Percentiles rank a stretch among this genome's conserved stretches.
These are phyloP conservation scores for Solanum aculeatissimum DNA, from an alignment of 305 asterid species.

Conservation along the genomic window DNA sequence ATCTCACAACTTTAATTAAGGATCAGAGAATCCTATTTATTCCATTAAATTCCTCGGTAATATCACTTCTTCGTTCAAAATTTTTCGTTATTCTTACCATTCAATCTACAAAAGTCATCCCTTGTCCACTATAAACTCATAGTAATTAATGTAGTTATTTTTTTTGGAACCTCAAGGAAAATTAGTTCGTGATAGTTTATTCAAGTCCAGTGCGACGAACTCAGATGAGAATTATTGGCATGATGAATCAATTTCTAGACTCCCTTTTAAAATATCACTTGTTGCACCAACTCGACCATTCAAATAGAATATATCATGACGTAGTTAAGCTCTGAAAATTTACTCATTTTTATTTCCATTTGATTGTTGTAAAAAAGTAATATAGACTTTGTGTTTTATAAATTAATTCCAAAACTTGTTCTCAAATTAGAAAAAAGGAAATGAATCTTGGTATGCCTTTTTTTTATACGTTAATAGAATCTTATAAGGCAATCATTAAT, in stretches of 20 bases:
- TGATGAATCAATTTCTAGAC: no score
- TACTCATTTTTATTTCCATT: no score
- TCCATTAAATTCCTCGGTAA: neutral
- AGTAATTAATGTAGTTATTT: neutral
- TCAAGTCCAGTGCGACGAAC: no score
- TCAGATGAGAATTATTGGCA: no score
- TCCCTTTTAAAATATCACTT: no score
- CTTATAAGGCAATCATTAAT: neutral
- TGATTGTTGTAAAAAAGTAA: no score
- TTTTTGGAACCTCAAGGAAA: neutral
- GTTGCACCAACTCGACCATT: no score
- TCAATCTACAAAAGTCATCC: neutral
- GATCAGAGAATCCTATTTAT: neutral
- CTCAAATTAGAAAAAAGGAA: no score
- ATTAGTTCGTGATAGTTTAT: no score
- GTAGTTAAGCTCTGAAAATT: no score
- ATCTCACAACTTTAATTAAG: neutral
- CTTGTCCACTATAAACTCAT: neutral
- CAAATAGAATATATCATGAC: no score
- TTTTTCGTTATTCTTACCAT: neutral
- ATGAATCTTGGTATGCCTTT: neutral
- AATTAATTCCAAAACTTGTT: neutral
- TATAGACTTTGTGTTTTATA: no score
- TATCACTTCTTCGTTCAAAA: neutral
- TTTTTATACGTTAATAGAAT: neutral